Evolutionary conservation across 202 grass and related monocot genomes (phyloP).

Genomic region (Panicum virgatum): DNA sequence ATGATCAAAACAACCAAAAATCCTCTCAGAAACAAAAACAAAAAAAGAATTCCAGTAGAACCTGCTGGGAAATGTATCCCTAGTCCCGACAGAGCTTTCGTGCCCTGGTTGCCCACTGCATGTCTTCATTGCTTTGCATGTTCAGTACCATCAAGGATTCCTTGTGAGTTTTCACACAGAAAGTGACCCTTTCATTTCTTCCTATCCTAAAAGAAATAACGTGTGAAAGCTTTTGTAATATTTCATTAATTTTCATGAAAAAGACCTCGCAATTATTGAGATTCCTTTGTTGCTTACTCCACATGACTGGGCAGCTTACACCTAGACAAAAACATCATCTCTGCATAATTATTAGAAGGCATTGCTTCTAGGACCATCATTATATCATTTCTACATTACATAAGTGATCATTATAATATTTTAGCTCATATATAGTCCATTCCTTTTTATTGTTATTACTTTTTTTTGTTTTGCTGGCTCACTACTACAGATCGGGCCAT

Average conservation of each 20-base stretch:
- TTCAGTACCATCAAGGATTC: constrained; percentile 6
- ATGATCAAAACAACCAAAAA: background rate
- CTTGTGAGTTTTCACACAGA: constrained; percentile 9
- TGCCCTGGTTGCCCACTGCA: background rate
- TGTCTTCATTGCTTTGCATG: constrained; percentile 4
- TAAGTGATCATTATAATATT: background rate
- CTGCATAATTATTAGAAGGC: constrained; percentile 1
- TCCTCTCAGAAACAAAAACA: background rate
- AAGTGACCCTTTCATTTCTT: background rate
- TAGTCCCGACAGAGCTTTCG: background rate
- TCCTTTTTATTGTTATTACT: background rate
- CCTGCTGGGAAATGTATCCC: background rate
- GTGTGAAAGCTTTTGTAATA: background rate
- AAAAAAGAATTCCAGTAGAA: background rate
- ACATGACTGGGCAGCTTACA: no score
- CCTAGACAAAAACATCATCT: background rate
- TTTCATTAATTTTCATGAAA: constrained; percentile 1
- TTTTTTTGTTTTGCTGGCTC: background rate
- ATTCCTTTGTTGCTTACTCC: no score
- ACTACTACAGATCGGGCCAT: no score
- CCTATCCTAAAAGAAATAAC: background rate
- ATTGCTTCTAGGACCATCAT: constrained; percentile 11
- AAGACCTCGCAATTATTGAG: constrained; percentile 16
- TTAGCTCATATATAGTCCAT: background rate
- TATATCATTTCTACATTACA: background rate